Base-by-base conservation (phyloP, 495 filamentous ascomycete genomes). In the Hypomontagnella monticulosa region DNA sequence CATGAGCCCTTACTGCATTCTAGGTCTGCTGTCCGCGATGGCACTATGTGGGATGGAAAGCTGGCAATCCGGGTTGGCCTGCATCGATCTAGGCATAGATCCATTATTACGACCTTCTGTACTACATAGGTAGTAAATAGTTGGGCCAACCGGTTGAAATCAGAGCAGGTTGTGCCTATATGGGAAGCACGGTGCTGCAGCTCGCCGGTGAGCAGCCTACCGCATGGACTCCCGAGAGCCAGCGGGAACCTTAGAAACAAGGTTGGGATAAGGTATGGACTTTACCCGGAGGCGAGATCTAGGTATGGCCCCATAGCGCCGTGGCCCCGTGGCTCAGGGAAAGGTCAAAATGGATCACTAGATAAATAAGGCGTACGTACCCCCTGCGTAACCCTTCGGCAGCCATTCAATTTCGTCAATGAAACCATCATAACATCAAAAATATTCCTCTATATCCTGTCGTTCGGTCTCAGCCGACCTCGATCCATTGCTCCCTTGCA, bases 361-460 rank as follows among this genome's bases (percentile, higher is more conserved):
- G 47, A 63, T 54, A 62, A 63, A 56, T 61, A 61, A 53, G 57
- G 66, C 56, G 41, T 61, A 64, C 56, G 60, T 69, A 69, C 58
- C 56, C 55, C 56, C 54, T 61, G 60, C 38, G 37, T 20, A 41
- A 38, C 14, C 20, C 40, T 19, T 43, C 46, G 14, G 42, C 42
- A 59, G 15, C 20, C 32, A 51, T 32, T 46, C 40, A 52, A 62
- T 54, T 54, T 59, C 42, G n/a, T 59, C 49, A 51, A 63, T 46
- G 55, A 56, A 19, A 60, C 48, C 59, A 46, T 50, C 50, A 47
- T 47, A 10, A 19, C 34, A 10, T 67, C 15, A 55, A 14, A 12
- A 44, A 46, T 19, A 7, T 63, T 15, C 33, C 32, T 14, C 57
- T 16, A 15, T 18, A 36, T 55, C 44, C 30, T 42, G 41, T 23